Base-by-base conservation (phyloP, 1,284 basidiomycete species). In the Coniferiporia sulphurascens region DNA sequence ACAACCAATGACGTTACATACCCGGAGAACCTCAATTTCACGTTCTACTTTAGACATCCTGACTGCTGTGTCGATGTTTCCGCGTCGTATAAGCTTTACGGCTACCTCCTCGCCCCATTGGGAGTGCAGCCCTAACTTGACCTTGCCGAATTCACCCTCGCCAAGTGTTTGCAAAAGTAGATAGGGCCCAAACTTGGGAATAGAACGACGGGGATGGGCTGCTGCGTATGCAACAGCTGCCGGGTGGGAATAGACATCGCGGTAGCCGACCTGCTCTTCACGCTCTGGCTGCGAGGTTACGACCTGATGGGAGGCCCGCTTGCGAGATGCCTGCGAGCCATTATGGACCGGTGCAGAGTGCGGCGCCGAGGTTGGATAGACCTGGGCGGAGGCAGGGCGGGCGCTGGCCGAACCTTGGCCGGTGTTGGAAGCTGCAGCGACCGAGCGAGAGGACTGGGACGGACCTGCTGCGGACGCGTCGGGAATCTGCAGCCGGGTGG, bases 91-190 rank as follows among this genome's bases (percentile, higher is more conserved):
- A 64, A 99, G 82, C 78, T 99, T 99, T 72, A 99, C 95, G 13
- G 97, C 97, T n/a, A 98, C 95, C 72, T 99, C 96, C 72, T 98
- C 95, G 32, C 95, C 96, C 86, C 91, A 98, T 64, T 93, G 88
- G 64, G 80, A 82, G 72, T 99, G 96, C 50, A 99, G 81, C 8
- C 97, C 97, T 27, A 99, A 85, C 73, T 99, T 99, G 76, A 99
- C 96, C 73, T 99, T 99, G 59, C 96, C 97, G 71, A 99, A 99
- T 78, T 99, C 97, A 67, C 97, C 97, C 74, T 99, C 96, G 49
- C 97, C 95, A 10, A 98, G 81, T 0, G 95, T 98, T 73, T 97
- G 94, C 10, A 98, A 77, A 46, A 98, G 82, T n/a, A 98, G 79
- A 73, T 98, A 98, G 2, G 94, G 93, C 0, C 95, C 95, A 67